A percentile compares a stretch with the other conserved stretches of the same genome.
These are phyloP conservation scores for Vigna nakashimae DNA, from an alignment of 306 rosid genomes.

Conservation along the genomic window DNA sequence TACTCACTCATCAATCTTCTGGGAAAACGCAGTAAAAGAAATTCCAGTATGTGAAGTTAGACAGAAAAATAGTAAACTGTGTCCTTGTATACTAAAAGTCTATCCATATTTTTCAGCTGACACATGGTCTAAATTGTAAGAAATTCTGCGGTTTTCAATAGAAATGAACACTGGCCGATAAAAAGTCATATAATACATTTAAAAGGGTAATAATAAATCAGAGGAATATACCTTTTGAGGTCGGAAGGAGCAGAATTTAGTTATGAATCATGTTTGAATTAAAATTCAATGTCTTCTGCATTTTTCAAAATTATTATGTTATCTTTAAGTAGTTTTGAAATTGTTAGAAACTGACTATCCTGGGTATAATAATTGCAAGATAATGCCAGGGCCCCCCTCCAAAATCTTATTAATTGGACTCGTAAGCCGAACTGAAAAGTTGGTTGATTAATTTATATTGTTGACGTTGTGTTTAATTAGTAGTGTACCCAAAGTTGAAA, in stretches of 20 bases:
- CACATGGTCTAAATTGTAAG: background rate
- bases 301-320: background rate
- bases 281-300: background rate
- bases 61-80: background rate
- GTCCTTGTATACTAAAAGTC: background rate
- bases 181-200: background rate
- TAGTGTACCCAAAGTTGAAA: conserved; percentile 7
- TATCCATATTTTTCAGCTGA: background rate
- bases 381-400: conserved; percentile 19
- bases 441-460: conserved; percentile 21
- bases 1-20: background rate
- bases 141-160: background rate
- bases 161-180: background rate
- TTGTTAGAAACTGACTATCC: conserved; percentile 1
- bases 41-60: conserved; percentile 15
- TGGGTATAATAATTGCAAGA: background rate
- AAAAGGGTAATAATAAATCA: background rate
- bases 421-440: conserved; percentile 8
- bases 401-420: conserved; percentile 8
- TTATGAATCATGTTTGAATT: background rate
- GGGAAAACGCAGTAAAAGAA: conserved; percentile 29
- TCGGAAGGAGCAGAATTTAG: background rate
- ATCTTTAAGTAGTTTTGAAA: background rate
- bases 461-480: conserved; percentile 14
- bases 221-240: background rate